Conservation (phyloP, 352 stramenopile species). For the Globisporangium irregulare region DNA sequence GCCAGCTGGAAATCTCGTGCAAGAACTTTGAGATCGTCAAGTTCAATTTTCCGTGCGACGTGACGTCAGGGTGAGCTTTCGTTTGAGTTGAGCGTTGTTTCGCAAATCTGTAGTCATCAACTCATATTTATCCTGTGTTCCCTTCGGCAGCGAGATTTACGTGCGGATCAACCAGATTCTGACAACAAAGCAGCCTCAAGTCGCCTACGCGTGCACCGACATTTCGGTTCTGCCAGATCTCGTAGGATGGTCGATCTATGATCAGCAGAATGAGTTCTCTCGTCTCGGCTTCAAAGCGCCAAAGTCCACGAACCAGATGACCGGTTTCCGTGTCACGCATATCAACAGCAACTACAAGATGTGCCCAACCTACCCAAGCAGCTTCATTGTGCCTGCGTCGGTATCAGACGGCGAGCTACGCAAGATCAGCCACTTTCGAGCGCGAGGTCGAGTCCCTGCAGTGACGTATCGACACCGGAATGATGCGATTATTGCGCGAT, state of each 20-base stretch:
- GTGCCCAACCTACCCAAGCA: slow-evolving; percentile 73
- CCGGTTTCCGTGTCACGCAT: slow-evolving; percentile 59
- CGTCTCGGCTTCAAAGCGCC: slow-evolving; percentile 51
- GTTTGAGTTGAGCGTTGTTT: not conserved
- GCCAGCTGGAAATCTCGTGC: slow-evolving; percentile 77
- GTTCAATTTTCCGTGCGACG: slow-evolving; percentile 69
- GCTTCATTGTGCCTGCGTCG: slow-evolving; percentile 88
- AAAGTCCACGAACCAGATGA: slow-evolving; percentile 32
- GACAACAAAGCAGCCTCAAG: slow-evolving; percentile 41
- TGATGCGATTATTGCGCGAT: slow-evolving; percentile 91
- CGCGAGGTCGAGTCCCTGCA: slow-evolving; percentile 88
- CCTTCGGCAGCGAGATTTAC: slow-evolving; percentile 42
- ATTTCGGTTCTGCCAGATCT: slow-evolving; percentile 36
- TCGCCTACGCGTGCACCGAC: slow-evolving; percentile 45
- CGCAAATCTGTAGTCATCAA: too few species aligned
- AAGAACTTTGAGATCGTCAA: slow-evolving; percentile 86
- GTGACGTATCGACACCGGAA: slow-evolving; percentile 91
- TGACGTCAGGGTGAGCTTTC: slow-evolving; percentile 42
- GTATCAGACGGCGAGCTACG: slow-evolving; percentile 91
- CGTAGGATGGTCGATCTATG: slow-evolving; percentile 53
- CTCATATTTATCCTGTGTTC: not conserved
- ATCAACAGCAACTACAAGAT: slow-evolving; percentile 83
- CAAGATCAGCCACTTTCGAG: slow-evolving; percentile 89
- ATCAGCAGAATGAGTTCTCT: slow-evolving; percentile 53
- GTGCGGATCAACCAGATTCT: slow-evolving; percentile 68